phyloP scores from a whole-genome alignment of 2,329 filamentous ascomycete species.

The Penicillium thymicola region DNA sequence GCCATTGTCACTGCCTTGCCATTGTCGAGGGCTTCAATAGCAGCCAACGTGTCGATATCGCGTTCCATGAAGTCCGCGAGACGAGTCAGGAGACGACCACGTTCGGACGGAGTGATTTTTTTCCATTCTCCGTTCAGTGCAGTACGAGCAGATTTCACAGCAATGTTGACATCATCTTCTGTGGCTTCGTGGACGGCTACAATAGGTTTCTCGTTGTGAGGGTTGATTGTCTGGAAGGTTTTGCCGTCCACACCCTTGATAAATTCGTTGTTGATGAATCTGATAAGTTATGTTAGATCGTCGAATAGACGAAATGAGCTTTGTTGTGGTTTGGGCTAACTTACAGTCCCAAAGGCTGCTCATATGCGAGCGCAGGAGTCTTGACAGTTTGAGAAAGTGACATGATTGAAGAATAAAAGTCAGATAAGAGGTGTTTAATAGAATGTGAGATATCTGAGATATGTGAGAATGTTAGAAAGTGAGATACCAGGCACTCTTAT shows the following conservation, averaged over 20 bases:
- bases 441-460: too few relatives aligned
- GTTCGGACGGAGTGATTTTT: neutral
- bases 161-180: slow-evolving; percentile 7
- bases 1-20: slow-evolving; percentile 10
- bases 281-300: neutral
- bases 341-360: slow-evolving; percentile 8
- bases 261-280: slow-evolving; percentile 7
- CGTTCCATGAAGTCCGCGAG: slow-evolving; percentile 10
- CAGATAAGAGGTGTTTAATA: neutral
- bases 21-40: slow-evolving; percentile 14
- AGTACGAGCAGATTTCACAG: slow-evolving; percentile 1
- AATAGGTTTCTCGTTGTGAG: slow-evolving; percentile 7
- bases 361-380: slow-evolving; percentile 3
- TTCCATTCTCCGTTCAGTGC: slow-evolving; percentile 11
- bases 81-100: slow-evolving; percentile 7
- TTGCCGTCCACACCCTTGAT: slow-evolving; percentile 3
- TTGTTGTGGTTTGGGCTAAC: neutral
- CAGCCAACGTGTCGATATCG: slow-evolving; percentile 7
- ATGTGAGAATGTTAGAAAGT: neutral
- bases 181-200: slow-evolving; percentile 2
- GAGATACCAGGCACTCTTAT: neutral
- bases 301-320: too few relatives aligned
- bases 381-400: neutral
- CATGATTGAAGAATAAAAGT: neutral
- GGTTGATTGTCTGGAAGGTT: slow-evolving; percentile 6